These are phyloP conservation scores for Mortierella hygrophila DNA, from an alignment of 192 early-diverging fungal genomes.

Conservation along the genomic window DNA sequence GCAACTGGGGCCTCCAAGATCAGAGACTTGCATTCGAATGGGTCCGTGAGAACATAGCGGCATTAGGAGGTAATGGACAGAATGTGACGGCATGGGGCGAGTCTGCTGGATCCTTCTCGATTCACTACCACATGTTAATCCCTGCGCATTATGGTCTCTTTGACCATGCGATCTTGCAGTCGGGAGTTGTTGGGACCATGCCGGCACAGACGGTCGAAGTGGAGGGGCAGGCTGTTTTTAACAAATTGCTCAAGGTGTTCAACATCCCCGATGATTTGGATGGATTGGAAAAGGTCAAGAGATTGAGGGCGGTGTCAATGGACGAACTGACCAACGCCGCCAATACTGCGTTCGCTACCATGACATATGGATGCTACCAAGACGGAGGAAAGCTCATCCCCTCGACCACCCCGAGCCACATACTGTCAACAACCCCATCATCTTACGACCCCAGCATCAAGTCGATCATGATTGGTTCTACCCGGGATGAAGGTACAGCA, in stretches of 20 bases:
- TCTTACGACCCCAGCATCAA: slow-evolving; percentile 35
- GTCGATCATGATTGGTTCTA: slow-evolving; percentile 32
- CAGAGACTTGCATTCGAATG: slow-evolving; percentile 39
- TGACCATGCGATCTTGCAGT: slow-evolving; percentile 52
- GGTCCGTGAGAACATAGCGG: slow-evolving; percentile 29
- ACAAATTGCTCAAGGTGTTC: slow-evolving; percentile 3
- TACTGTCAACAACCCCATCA: not conserved
- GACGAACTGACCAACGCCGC: slow-evolving; percentile 12
- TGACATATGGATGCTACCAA: slow-evolving; percentile 9
- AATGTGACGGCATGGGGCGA: slow-evolving; percentile 40
- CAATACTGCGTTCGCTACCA: not conserved
- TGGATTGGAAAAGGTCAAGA: slow-evolving; percentile 19
- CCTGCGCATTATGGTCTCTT: slow-evolving; percentile 33
- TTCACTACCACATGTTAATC: slow-evolving; percentile 39
- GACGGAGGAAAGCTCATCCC: slow-evolving; percentile 24
- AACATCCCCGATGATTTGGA: slow-evolving; percentile 25
- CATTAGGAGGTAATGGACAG: slow-evolving; percentile 16
- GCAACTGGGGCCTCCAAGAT: slow-evolving; percentile 49
- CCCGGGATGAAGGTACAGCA: slow-evolving; percentile 30
- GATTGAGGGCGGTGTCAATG: slow-evolving; percentile 10
- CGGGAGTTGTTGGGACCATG: slow-evolving; percentile 16
- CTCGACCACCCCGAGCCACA: slow-evolving; percentile 12
- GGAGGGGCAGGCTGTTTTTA: slow-evolving; percentile 30
- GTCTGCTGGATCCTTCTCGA: slow-evolving; percentile 25
- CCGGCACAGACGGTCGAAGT: not conserved